Conservation (phyloP, 306 rosid genomes). For the Echinosophora koreensis region DNA sequence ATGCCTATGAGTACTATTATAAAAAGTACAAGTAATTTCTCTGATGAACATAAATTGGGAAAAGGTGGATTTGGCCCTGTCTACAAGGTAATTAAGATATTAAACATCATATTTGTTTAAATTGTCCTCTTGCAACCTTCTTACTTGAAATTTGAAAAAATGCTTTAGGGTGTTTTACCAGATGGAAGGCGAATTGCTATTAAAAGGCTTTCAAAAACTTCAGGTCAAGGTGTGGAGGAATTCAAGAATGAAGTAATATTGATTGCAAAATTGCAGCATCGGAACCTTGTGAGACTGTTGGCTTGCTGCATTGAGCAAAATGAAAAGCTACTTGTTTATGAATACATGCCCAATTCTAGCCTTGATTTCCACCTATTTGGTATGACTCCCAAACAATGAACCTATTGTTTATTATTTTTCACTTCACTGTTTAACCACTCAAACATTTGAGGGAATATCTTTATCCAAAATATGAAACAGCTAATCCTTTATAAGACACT, state of each 20-base stretch:
- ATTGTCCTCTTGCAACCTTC: constrained; percentile 17
- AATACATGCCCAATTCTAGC: constrained; percentile 74
- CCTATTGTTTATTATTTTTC: background rate
- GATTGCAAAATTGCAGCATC: constrained; percentile 73
- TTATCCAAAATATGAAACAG: background rate
- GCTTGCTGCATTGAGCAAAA: constrained; percentile 67
- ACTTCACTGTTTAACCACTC: background rate
- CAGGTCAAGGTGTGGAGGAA: constrained; percentile 49
- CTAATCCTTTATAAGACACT: background rate
- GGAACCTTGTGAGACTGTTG: constrained; percentile 74
- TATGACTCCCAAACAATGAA: constrained; percentile 39
- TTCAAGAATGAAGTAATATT: constrained; percentile 60
- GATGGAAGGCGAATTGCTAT: constrained; percentile 55
- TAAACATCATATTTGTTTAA: background rate
- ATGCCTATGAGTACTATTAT: constrained; percentile 49
- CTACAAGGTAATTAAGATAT: constrained; percentile 46
- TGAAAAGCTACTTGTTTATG: constrained; percentile 75
- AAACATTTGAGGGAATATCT: background rate
- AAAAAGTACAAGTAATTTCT: constrained; percentile 44
- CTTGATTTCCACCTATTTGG: constrained; percentile 68
- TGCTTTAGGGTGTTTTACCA: constrained; percentile 45
- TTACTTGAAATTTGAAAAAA: constrained; percentile 22
- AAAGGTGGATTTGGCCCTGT: constrained; percentile 64
- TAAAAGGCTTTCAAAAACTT: constrained; percentile 58
- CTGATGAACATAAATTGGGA: constrained; percentile 47